Base-by-base conservation (phyloP, 2,329 filamentous ascomycete genomes). In the Xylariaceae sp. region DNA sequence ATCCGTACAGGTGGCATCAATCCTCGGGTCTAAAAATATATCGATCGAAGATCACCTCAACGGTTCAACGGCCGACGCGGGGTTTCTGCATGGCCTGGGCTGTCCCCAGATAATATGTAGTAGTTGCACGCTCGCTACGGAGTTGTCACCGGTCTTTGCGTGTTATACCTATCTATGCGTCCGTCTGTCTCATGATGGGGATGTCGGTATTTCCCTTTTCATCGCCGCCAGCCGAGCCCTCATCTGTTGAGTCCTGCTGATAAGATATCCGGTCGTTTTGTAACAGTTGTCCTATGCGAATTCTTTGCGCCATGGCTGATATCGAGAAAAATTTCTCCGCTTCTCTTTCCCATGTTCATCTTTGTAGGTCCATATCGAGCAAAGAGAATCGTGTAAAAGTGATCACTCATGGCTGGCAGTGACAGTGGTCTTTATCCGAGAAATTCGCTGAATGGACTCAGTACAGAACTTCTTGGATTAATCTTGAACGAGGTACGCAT, bases 401-500 rank as follows among this genome's bases (percentile, higher is more conserved):
- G 51, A 58, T 56, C 51, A 54, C 50, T 61, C 45, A 23, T 60
- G 35, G 53, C 53, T 56, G 17, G 18, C 6, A 9, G 55, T 41
- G 52, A 39, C 5, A 9, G 55, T 41, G 52, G 39, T 56, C 35
- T 59, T 55, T 50, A 52, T 48, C 62, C 57, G 35, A 65, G 48
- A 55, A 69, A 68, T 64, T 73, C 69, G 8, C 63, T 76, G 17
- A 63, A 73, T 55, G 66, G 71, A 55, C 72, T 80, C 15, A 78
- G 75, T 65, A 72, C 75, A 3, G 78, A 80, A 67, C 66, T 80
- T 13, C 53, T 79, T n/a, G 64, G 69, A 55, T 67, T 79, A 44
- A 73, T 80, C 39, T 71, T 78, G 30, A 65, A 76, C 64, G 72
- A 77, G 67, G 78, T 79, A 69, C 8, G 37, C 5, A 41, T n/a